Base-by-base conservation (phyloP, 345 rosid genomes). In the Arabis alpina region DNA sequence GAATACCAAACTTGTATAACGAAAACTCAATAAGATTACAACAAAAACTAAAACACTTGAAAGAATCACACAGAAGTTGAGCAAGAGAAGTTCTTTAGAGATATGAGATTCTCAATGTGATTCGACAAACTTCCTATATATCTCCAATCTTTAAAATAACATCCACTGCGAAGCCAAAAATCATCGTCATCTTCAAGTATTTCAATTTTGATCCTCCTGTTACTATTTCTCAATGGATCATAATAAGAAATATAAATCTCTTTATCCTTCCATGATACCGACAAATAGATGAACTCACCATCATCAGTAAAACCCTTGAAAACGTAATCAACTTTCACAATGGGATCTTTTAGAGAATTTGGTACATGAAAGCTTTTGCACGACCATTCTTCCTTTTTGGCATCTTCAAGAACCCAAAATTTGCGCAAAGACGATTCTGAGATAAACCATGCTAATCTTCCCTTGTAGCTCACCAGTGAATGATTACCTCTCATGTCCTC, bases 361-460 rank as follows among this genome's bases (percentile, higher is more conserved):
- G 71, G 71, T 53, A 42, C 2, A 66, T 10, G 30, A 53, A 66
- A 15, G 1, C 40, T 27, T 65, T 65, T 12, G 61, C 61, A 54
- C 11, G 52, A 66, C 52, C 52, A 54, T 54, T 42, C 13, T 10
- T 28, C 42, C 4, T 54, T 53, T 53, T 41, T 8, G 7, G 19
- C 42, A 53, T 66, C 61, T 66, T 66, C 71, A 54, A 66, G 61
- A 54, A 66, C 27, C 61, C 61, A 66, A 15, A 66, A 66, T 28
- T 15, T 15, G 19, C 15, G 28, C 41, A 4, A 53, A 12, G 19
- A 41, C 14, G 41, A 53, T 30, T 41, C 51, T 41, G 5, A 41
- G 51, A 54, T 28, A 53, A 42, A 9, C 51, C 61, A 30, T 11
- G 71, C 32, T 5, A 65, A 30, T 55, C n/a, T 66, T 13, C 52